Evolutionary conservation across 495 filamentous ascomycete species (phyloP).

Genomic region (Letharia columbiana): DNA sequence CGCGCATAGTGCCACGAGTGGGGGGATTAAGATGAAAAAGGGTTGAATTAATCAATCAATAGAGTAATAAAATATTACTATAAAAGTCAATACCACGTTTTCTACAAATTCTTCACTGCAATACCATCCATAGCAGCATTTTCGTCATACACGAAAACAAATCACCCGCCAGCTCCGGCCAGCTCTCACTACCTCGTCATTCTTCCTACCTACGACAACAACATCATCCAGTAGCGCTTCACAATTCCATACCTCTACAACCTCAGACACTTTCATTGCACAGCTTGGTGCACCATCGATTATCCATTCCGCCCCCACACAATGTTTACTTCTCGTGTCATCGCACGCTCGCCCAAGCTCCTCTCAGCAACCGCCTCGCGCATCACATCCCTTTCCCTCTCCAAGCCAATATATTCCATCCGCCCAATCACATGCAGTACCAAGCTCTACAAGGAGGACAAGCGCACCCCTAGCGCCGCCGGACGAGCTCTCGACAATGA

Average conservation of each 20-base stretch:
- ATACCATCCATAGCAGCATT: too few species aligned
- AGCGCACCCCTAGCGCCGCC: slow-evolving; percentile 19
- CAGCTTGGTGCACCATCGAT: background rate
- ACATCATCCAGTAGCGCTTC: background rate
- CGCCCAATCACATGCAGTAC: slow-evolving; percentile 25
- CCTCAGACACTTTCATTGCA: slow-evolving; percentile 1
- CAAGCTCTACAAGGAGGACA: slow-evolving; percentile 27
- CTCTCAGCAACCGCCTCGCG: slow-evolving; percentile 6
- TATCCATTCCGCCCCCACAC: background rate
- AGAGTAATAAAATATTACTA: too few species aligned
- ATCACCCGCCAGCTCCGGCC: too few species aligned
- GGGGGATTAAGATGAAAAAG: too few species aligned
- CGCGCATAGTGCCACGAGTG: too few species aligned
- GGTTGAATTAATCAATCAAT: too few species aligned
- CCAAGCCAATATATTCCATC: slow-evolving; percentile 20
- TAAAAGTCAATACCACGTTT: too few species aligned
- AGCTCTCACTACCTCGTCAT: too few species aligned
- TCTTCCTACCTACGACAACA: background rate
- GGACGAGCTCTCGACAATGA: slow-evolving; percentile 18
- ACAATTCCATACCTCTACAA: background rate
- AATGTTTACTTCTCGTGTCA: slow-evolving; percentile 16
- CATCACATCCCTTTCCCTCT: slow-evolving; percentile 5
- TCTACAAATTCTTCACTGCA: too few species aligned
- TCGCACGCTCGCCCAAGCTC: slow-evolving; percentile 11
- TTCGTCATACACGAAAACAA: too few species aligned